These are phyloP conservation scores for Flaveria floridana DNA, from an alignment of 140 eudicot genomes.

Conservation along the genomic window DNA sequence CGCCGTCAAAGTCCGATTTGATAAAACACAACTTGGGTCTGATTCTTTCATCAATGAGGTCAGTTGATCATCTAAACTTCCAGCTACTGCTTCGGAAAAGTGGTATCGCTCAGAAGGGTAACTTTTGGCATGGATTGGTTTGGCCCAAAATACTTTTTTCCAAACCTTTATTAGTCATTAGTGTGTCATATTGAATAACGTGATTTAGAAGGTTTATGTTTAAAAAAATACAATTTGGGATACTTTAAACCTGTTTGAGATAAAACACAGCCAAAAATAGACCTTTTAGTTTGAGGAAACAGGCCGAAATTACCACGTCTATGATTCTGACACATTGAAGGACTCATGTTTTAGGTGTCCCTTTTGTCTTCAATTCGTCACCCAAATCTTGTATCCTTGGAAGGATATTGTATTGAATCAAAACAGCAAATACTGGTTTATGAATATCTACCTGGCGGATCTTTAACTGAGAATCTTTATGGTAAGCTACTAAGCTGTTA, in stretches of 20 bases:
- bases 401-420: conserved; percentile 81
- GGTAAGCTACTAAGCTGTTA: conserved; percentile 40
- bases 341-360: conserved; percentile 49
- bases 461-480: conserved; percentile 80
- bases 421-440: conserved; percentile 88
- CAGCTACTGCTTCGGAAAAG: background rate
- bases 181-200: background rate
- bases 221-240: conserved; percentile 4
- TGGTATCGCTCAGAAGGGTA: background rate
- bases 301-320: background rate
- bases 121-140: background rate
- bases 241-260: background rate
- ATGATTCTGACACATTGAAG: conserved; percentile 18
- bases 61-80: conserved; percentile 22
- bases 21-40: conserved; percentile 67
- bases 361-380: conserved; percentile 77
- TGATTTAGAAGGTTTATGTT: background rate
- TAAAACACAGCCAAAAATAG: background rate
- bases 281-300: background rate
- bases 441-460: conserved; percentile 86
- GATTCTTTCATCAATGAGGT: conserved; percentile 90
- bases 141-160: background rate
- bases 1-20: conserved; percentile 85
- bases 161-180: background rate
- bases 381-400: conserved; percentile 79